Percentiles rank a stretch among this genome's conserved stretches.
Conservation (phyloP, 2,329 filamentous ascomycete species). For the Xylariomycetidae sp. region DNA sequence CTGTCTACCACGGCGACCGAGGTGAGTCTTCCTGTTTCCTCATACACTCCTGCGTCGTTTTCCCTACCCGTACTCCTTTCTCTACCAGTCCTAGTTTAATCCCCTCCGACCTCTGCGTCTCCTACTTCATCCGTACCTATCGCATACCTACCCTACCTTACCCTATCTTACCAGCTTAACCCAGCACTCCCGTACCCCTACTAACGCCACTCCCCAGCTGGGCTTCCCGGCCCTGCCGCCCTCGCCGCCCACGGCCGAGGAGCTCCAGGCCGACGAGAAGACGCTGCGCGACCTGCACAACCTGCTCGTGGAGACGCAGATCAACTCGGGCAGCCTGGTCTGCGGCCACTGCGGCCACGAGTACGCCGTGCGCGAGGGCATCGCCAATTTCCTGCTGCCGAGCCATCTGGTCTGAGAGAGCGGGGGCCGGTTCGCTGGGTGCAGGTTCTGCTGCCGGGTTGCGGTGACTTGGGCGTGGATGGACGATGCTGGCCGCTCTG, state of each 20-base stretch:
- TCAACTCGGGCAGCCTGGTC: slow-evolving; percentile 80
- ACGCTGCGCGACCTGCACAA: slow-evolving; percentile 72
- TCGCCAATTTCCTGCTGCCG: slow-evolving; percentile 91
- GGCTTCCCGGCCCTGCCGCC: slow-evolving; percentile 70
- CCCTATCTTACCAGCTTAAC: no score
- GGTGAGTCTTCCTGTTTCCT: slow-evolving; percentile 39
- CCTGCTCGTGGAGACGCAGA: slow-evolving; percentile 81
- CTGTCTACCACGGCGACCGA: slow-evolving; percentile 70
- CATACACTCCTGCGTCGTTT: background rate
- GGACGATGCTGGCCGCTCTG: no score
- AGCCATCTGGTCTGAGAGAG: slow-evolving; percentile 82
- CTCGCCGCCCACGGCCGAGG: slow-evolving; percentile 54
- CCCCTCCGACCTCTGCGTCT: no score
- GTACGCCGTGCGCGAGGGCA: slow-evolving; percentile 91
- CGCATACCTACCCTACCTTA: no score
- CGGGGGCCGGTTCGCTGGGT: no score
- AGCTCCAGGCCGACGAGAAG: slow-evolving; percentile 60
- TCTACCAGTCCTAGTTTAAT: background rate
- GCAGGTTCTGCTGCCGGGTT: no score
- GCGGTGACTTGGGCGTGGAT: no score
- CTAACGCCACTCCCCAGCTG: no score
- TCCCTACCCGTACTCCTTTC: background rate
- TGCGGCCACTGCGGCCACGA: slow-evolving; percentile 91
- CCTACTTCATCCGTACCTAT: no score
- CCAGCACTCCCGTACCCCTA: no score